A percentile compares a stretch with the other conserved stretches of the same genome.
Evolutionary conservation across 257 asterid species (phyloP).

Genomic region (Coffea canephora): DNA sequence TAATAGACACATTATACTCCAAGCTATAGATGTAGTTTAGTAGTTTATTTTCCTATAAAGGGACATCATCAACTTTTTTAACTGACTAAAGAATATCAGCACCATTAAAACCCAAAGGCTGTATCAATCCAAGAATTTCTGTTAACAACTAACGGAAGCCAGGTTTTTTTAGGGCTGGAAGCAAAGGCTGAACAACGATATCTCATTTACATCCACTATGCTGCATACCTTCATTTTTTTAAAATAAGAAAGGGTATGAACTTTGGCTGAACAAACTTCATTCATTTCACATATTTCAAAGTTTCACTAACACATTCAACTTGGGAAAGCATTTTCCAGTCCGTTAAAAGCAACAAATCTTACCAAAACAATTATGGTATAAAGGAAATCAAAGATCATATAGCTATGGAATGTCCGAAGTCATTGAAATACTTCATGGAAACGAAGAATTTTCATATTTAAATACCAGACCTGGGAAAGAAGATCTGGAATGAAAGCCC

Average conservation of each 20-base stretch:
- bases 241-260: not conserved
- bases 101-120: too few species aligned
- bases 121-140: too few species aligned
- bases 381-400: not conserved
- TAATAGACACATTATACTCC: too few species aligned
- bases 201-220: too few species aligned
- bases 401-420: not conserved
- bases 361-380: not conserved
- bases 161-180: not conserved
- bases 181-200: not conserved
- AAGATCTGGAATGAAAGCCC: conserved; percentile 71
- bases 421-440: not conserved
- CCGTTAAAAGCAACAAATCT: not conserved
- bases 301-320: not conserved
- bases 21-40: too few species aligned
- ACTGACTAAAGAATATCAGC: too few species aligned
- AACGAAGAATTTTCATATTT: not conserved
- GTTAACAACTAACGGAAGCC: too few species aligned
- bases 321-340: not conserved
- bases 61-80: too few species aligned
- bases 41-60: too few species aligned
- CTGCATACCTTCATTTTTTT: not conserved
- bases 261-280: not conserved
- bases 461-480: conserved; percentile 70
- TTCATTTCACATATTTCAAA: not conserved